Evolutionary conservation across 495 filamentous ascomycete species (phyloP), one percentile per base, ranked within the genome.

Genomic region (Trypethelium eluteriae): DNA sequence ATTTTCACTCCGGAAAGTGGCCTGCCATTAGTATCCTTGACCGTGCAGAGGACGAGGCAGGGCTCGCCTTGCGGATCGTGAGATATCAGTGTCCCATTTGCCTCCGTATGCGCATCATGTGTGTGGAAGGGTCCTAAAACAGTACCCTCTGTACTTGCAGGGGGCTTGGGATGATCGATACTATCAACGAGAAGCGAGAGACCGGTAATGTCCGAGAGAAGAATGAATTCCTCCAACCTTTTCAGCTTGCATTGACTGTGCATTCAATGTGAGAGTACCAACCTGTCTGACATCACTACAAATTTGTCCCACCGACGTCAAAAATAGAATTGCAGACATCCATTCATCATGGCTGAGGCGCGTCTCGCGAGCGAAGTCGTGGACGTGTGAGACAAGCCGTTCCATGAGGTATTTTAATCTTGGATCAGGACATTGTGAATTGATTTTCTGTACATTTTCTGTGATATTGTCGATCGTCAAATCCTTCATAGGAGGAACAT

Each of bases 71-170:
- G 78, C 0, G 85, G 81, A 70, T 93, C 90, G 66, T 85, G 84
- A 14, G 88, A 87, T 81, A 97, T 92, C 70, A 73, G 72, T 25
- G 81, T 78, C 36, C 92, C 93, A 67, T 86, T 78, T 12, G 81
- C 63, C 50, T 89, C 80, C 39, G 81, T 74, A 36, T 86, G 82
- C 2, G 93, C 91, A 71, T 96, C 92, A 77, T 96, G 89, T 2
- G 91, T 93, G 81, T 97, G 92, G 82, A 96, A 97, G 56, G 93
- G 93, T 0, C 93, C 93, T 0, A 96, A 84, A 38, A 97, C 90
- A 2, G 92, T 92, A 62, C 92, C 90, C 76, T 96, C 92, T 16
- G 92, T 97, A 56, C 84, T 83, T 47, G 76, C 75, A 0, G 85
- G 73, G 0, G 89, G 90, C 74, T 92, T 96, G 66, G 93, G 93